Evolutionary conservation across 2,329 filamentous ascomycete species (phyloP), one percentile per base, ranked within the genome.

Genomic region (Alternaria sp.): DNA sequence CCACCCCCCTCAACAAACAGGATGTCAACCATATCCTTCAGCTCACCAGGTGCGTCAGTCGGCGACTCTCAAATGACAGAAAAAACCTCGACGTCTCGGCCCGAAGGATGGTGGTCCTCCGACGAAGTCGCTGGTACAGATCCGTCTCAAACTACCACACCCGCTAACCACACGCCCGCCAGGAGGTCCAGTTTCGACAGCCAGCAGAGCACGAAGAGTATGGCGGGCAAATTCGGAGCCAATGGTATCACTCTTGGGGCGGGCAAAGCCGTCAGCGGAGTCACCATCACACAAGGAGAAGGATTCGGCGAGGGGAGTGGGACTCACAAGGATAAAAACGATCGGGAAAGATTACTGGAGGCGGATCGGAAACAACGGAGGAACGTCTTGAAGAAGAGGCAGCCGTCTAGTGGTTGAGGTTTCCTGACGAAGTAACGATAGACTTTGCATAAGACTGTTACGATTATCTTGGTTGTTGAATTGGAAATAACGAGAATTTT

Each of bases 91-190:
- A 76, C 73, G 2, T 75, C 70, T 3, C 68, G 78, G 0, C 79
- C 79, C 1, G 79, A 80, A 65, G 78, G 78, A 11, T 81, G 79
- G 78, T 81, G 79, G 79, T 77, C 73, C 9, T 76, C 72, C 1
- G 79, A 81, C 45, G 79, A 81, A 49, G 75, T 80, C 7, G 78
- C 68, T 3, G 76, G 72, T 7, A 78, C 75, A 1, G 75, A 74
- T 5, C 67, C 73, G 8, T 76, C 67, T 23, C 47, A 69, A 49
- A 32, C 74, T 51, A 57, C 62, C 15, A 65, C 71, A n/a, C 63
- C 73, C 3, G 63, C 57, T 10, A 62, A 26, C 46, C 67, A 50
- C 32, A 67, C 17, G 32, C 59, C 63, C 17, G 55, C 49, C 11
- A 64, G 60, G 26, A 62, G 66, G 30, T 52, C 58, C 1, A 75